These are phyloP conservation scores for Ceratobasidium sp. DNA, from an alignment of 1,284 basidiomycete genomes.

Conservation along the genomic window DNA sequence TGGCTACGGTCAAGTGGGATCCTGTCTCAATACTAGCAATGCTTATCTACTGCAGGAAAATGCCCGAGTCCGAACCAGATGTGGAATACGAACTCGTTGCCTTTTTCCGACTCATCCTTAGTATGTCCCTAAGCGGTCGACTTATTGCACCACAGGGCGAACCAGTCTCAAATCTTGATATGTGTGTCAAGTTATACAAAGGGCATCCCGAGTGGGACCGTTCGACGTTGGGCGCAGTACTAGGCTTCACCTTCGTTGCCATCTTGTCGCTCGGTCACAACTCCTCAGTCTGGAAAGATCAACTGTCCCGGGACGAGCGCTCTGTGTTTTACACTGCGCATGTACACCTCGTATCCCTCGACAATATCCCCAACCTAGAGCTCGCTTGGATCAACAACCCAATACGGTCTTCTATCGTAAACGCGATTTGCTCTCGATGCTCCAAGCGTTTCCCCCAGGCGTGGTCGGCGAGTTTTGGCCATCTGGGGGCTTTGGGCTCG, in stretches of 20 bases:
- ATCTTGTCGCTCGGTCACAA: slow-evolving; percentile 10
- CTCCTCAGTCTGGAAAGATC: not conserved
- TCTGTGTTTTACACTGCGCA: slow-evolving; percentile 4
- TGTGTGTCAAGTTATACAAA: not conserved
- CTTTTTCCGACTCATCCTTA: not conserved
- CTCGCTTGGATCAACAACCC: slow-evolving; percentile 1
- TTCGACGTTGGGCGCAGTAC: not conserved
- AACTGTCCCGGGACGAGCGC: slow-evolving; percentile 10
- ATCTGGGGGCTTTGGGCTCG: not conserved
- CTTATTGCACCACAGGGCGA: no score
- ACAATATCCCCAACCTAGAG: not conserved
- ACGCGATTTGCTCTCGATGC: not conserved
- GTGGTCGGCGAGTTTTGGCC: not conserved
- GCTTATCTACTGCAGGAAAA: not conserved
- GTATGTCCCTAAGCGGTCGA: not conserved
- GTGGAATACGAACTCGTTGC: not conserved
- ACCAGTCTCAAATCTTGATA: not conserved
- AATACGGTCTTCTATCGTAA: not conserved
- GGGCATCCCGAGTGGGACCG: not conserved
- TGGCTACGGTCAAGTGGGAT: not conserved
- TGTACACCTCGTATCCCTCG: not conserved
- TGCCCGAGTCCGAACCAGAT: not conserved
- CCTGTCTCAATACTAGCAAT: not conserved
- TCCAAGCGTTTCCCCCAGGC: not conserved
- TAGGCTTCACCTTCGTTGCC: not conserved